These are phyloP conservation scores for Kodamaea nitidulidarum DNA, from an alignment of 805 yeast species.

Conservation along the genomic window DNA sequence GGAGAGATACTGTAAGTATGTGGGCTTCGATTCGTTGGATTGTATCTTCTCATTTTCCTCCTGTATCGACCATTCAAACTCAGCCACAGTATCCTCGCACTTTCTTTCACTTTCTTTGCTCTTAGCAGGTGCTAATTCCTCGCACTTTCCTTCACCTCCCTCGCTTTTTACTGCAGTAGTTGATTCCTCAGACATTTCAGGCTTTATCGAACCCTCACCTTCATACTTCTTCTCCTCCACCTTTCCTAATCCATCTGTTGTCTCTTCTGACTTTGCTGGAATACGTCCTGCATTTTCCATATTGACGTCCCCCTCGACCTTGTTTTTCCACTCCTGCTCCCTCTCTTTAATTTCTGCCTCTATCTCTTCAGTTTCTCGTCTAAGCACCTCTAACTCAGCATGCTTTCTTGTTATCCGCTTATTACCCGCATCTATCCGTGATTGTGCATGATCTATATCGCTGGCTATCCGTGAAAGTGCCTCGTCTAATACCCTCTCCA, in stretches of 20 bases:
- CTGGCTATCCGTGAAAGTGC: slow-evolving; percentile 44
- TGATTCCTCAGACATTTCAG: too few species aligned
- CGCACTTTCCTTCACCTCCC: too few species aligned
- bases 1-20: neutral
- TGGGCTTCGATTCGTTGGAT: too few species aligned
- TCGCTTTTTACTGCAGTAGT: too few species aligned
- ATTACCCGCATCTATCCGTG: slow-evolving; percentile 32
- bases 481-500: slow-evolving; percentile 39
- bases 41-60: too few species aligned
- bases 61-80: too few species aligned
- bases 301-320: neutral
- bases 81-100: too few species aligned
- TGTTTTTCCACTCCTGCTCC: neutral
- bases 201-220: too few species aligned
- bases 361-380: slow-evolving; percentile 13
- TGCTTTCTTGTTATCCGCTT: slow-evolving; percentile 16
- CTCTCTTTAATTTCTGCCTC: neutral
- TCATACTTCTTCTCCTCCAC: slow-evolving; percentile 15
- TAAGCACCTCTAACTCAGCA: slow-evolving; percentile 20
- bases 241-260: slow-evolving; percentile 9
- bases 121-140: too few species aligned
- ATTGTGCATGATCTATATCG: slow-evolving; percentile 43
- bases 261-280: too few species aligned
- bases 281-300: slow-evolving; percentile 17
- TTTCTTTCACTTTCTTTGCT: too few species aligned